Evolutionary conservation across 345 rosid genomes (phyloP).

Genomic region (Abelmoschus esculentus): DNA sequence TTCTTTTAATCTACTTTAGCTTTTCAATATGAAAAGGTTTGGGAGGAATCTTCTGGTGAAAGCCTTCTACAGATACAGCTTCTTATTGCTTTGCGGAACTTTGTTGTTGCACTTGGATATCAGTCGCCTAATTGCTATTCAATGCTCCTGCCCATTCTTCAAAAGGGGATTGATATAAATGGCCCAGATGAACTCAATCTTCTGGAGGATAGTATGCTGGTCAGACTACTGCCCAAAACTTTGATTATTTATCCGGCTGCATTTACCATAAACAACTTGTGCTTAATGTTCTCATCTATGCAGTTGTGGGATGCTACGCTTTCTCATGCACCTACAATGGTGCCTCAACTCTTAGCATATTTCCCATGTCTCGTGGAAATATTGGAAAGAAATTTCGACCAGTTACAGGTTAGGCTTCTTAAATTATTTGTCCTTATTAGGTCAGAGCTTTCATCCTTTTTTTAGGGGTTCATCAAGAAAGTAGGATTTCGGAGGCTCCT

Average conservation of each 20-base stretch:
- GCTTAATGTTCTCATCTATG: conserved; percentile 23
- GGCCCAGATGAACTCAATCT: conserved; percentile 88
- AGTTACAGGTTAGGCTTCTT: not conserved
- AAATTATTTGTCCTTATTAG: conserved; percentile 6
- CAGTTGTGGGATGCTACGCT: conserved; percentile 97
- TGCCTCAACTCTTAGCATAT: conserved; percentile 66
- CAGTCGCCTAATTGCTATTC: conserved; percentile 76
- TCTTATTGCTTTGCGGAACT: conserved; percentile 84
- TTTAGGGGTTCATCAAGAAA: conserved; percentile 20
- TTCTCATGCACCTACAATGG: conserved; percentile 85
- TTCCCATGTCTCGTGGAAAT: conserved; percentile 27
- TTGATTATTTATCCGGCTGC: not conserved
- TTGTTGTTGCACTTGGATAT: conserved; percentile 83
- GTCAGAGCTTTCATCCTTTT: not conserved
- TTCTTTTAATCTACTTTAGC: conserved; percentile 1
- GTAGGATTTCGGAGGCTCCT: not conserved
- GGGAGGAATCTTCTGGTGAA: conserved; percentile 97
- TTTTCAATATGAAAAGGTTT: conserved; percentile 42
- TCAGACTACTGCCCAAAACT: not conserved
- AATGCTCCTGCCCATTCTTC: conserved; percentile 80
- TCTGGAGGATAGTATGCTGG: conserved; percentile 86
- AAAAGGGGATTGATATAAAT: conserved; percentile 74
- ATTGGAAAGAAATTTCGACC: not conserved
- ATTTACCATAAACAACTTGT: conserved; percentile 6
- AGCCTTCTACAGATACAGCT: conserved; percentile 97